These are phyloP conservation scores for Cutaneotrichosporon cutaneum DNA, from an alignment of 1,284 basidiomycete genomes.

Conservation along the genomic window DNA sequence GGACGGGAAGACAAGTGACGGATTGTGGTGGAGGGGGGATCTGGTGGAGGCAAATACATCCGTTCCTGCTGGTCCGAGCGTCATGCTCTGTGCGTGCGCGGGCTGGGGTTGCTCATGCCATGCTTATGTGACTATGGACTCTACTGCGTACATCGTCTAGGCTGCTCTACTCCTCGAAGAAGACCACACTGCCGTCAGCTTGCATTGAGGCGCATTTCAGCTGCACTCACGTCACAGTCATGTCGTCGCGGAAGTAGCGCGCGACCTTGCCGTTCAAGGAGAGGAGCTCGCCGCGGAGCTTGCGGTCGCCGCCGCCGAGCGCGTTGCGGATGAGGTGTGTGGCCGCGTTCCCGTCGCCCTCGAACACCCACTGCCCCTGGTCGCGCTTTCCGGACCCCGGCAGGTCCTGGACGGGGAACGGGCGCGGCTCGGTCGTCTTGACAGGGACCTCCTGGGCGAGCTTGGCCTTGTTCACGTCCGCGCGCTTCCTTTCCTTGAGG, in stretches of 20 bases:
- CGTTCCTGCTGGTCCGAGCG: not conserved
- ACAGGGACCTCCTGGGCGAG: constrained; percentile 35
- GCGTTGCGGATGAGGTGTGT: constrained; percentile 94
- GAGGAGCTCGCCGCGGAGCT: constrained; percentile 66
- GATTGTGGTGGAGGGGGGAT: not conserved
- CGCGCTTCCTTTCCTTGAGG: constrained; percentile 64
- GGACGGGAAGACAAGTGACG: constrained; percentile 5
- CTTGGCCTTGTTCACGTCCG: constrained; percentile 35
- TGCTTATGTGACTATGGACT: not conserved
- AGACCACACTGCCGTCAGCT: constrained; percentile 29
- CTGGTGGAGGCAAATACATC: not conserved
- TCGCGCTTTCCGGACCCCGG: constrained; percentile 27
- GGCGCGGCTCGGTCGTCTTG: constrained; percentile 29
- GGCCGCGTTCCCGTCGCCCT: constrained; percentile 76
- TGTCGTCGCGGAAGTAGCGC: constrained; percentile 79
- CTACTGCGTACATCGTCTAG: not conserved
- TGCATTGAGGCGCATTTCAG: not conserved
- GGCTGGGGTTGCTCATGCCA: not conserved
- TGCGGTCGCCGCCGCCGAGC: constrained; percentile 78
- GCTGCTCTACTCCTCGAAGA: constrained; percentile 27
- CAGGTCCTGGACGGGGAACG: constrained; percentile 45
- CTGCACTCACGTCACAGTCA: constrained; percentile 82
- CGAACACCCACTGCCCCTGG: constrained; percentile 67
- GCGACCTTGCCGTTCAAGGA: constrained; percentile 82
- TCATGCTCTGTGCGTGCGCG: no score